Conservation (phyloP, 2,329 filamentous ascomycete genomes). For the Xylaria digitata region DNA sequence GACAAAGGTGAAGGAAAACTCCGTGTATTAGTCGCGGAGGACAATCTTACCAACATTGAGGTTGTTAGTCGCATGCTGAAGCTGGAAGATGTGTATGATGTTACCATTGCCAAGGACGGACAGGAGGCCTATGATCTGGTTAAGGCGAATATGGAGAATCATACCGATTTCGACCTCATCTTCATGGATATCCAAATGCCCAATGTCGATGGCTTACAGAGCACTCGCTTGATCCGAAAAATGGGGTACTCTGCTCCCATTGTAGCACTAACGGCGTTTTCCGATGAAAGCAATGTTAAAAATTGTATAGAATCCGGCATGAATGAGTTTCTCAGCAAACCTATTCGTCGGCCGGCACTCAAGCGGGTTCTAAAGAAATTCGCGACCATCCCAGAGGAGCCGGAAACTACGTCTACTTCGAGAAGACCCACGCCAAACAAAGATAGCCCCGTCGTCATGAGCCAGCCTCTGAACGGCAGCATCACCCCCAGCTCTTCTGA, state of each 20-base stretch:
- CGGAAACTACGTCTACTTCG: slow-evolving; percentile 55
- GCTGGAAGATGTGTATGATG: slow-evolving; percentile 84
- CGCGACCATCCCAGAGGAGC: slow-evolving; percentile 81
- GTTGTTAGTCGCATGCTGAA: slow-evolving; percentile 74
- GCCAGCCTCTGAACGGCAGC: slow-evolving; percentile 36
- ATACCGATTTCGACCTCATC: slow-evolving; percentile 82
- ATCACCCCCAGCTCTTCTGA: slow-evolving; percentile 8
- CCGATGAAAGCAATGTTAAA: slow-evolving; percentile 88
- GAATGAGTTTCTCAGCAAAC: slow-evolving; percentile 85
- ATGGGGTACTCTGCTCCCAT: slow-evolving; percentile 91
- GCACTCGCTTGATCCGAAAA: slow-evolving; percentile 83
- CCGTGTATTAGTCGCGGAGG: slow-evolving; percentile 86
- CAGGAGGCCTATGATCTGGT: slow-evolving; percentile 90
- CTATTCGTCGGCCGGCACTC: slow-evolving; percentile 83
- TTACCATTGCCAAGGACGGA: slow-evolving; percentile 86
- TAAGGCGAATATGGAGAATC: slow-evolving; percentile 80
- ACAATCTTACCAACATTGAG: slow-evolving; percentile 69
- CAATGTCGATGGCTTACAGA: slow-evolving; percentile 88
- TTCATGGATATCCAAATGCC: slow-evolving; percentile 99
- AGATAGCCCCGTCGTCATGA: slow-evolving; percentile 23
- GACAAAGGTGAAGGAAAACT: slow-evolving; percentile 73
- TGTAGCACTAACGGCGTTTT: slow-evolving; percentile 89
- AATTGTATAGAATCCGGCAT: slow-evolving; percentile 90
- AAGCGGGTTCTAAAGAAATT: slow-evolving; percentile 89
- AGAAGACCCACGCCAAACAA: slow-evolving; percentile 48